phyloP scores from a whole-genome alignment of 306 rosid species.

The Abrus pulchellus region DNA sequence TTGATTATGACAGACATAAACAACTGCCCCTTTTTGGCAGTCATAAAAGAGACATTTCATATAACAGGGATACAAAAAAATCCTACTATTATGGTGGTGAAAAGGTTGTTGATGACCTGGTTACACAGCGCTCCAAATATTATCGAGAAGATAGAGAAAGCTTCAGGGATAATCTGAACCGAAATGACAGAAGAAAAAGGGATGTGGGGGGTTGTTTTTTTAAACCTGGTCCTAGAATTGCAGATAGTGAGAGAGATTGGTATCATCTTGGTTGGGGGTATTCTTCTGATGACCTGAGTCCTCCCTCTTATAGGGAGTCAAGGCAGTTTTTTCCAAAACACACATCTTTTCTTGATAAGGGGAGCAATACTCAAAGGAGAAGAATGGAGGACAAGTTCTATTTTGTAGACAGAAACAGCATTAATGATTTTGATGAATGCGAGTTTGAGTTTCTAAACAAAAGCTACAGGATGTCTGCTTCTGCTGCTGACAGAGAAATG shows the following conservation, averaged over 20 bases:
- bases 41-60: slow-evolving; percentile 49
- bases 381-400: slow-evolving; percentile 48
- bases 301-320: slow-evolving; percentile 53
- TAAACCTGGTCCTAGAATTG: slow-evolving; percentile 46
- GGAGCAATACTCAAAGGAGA: slow-evolving; percentile 48
- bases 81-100: slow-evolving; percentile 52
- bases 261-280: slow-evolving; percentile 41
- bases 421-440: slow-evolving; percentile 49
- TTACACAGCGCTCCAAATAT: slow-evolving; percentile 37
- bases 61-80: slow-evolving; percentile 52
- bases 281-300: slow-evolving; percentile 49
- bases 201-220: slow-evolving; percentile 47
- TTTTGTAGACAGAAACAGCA: slow-evolving; percentile 48
- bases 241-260: slow-evolving; percentile 48
- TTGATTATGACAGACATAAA: slow-evolving; percentile 50
- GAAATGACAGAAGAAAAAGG: slow-evolving; percentile 43
- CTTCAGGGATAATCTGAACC: slow-evolving; percentile 48
- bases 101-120: slow-evolving; percentile 47
- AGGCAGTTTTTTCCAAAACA: slow-evolving; percentile 54
- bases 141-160: slow-evolving; percentile 45
- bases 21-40: slow-evolving; percentile 45
- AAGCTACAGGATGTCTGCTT: slow-evolving; percentile 46
- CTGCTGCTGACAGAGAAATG: slow-evolving; percentile 47
- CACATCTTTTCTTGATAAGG: slow-evolving; percentile 45
- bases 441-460: slow-evolving; percentile 49